phyloP scores from a whole-genome alignment of 2,329 filamentous ascomycete species.

The Fusarium aywerte region DNA sequence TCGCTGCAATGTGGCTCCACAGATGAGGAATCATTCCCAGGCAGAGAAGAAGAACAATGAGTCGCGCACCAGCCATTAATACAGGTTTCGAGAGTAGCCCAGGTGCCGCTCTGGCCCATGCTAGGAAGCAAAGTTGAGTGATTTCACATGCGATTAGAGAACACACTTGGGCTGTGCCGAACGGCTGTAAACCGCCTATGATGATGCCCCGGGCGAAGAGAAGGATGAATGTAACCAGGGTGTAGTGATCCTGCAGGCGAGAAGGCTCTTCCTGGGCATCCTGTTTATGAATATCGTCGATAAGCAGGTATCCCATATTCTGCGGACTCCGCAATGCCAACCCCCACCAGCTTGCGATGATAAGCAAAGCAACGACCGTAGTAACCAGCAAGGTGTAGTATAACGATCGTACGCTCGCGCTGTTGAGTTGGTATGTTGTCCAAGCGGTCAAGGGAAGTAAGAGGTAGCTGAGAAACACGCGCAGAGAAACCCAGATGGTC shows the following conservation, averaged over 20 bases:
- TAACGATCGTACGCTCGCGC: slow-evolving; percentile 22
- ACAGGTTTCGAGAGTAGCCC: slow-evolving; percentile 10
- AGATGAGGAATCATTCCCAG: slow-evolving; percentile 69
- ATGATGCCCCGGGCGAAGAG: slow-evolving; percentile 27
- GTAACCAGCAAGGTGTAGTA: slow-evolving; percentile 51
- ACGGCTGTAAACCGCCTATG: slow-evolving; percentile 33
- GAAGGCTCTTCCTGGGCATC: slow-evolving; percentile 56
- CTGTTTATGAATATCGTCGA: slow-evolving; percentile 72
- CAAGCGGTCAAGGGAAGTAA: slow-evolving; percentile 76
- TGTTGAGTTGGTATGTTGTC: slow-evolving; percentile 75
- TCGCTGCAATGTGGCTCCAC: slow-evolving; percentile 68
- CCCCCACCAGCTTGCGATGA: slow-evolving; percentile 47
- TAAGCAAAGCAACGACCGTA: slow-evolving; percentile 37
- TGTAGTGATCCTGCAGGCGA: slow-evolving; percentile 62
- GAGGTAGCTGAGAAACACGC: slow-evolving; percentile 81
- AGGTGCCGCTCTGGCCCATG: slow-evolving; percentile 71
- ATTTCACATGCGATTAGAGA: slow-evolving; percentile 31
- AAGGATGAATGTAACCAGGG: slow-evolving; percentile 27
- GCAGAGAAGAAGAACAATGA: slow-evolving; percentile 36
- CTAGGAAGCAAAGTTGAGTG: slow-evolving; percentile 20
- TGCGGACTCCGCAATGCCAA: slow-evolving; percentile 35
- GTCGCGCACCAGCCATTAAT: slow-evolving; percentile 4
- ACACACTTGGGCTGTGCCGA: slow-evolving; percentile 24
- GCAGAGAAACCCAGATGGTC: slow-evolving; percentile 62
- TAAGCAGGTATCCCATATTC: slow-evolving; percentile 47